Conservation (phyloP, 805 yeast genomes). For the Saccharomycopsis babjevae region DNA sequence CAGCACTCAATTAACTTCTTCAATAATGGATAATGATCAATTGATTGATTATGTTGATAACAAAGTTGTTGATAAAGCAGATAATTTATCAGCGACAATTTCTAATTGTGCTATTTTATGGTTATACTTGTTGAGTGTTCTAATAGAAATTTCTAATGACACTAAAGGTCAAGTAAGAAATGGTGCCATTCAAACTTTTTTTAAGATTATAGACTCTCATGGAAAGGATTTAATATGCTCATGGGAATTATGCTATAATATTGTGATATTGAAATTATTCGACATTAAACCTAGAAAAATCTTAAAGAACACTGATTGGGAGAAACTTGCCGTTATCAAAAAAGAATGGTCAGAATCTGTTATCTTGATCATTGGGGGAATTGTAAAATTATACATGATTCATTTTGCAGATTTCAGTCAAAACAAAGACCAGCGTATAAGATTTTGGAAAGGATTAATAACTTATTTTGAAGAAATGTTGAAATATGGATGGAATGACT, state of each 20-base stretch:
- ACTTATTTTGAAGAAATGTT: constrained; percentile 37
- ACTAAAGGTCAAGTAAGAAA: constrained; percentile 72
- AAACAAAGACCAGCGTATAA: constrained; percentile 18
- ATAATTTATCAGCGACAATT: constrained; percentile 21
- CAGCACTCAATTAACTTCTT: constrained; percentile 11
- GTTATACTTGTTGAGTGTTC: constrained; percentile 51
- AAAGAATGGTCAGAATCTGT: constrained; percentile 52
- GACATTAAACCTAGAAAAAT: constrained; percentile 14
- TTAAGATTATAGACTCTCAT: constrained; percentile 69
- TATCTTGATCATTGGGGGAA: constrained; percentile 51
- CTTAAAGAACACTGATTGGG: constrained; percentile 18
- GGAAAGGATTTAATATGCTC: constrained; percentile 39
- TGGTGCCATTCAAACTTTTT: constrained; percentile 83
- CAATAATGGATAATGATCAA: constrained; percentile 20
- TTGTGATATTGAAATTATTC: constrained; percentile 51
- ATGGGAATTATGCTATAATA: constrained; percentile 60
- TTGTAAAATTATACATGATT: constrained; percentile 49
- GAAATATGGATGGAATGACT: constrained; percentile 35
- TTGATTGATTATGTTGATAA: constrained; percentile 19
- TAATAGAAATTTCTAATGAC: constrained; percentile 57
- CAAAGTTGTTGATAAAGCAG: constrained; percentile 6
- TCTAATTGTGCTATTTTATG: constrained; percentile 36
- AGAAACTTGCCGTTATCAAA: constrained; percentile 10
- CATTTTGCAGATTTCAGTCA: constrained; percentile 33
- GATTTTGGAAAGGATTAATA: constrained; percentile 50